Base-by-base conservation (phyloP, 2,329 filamentous ascomycete species). In the Didymella glomerata region DNA sequence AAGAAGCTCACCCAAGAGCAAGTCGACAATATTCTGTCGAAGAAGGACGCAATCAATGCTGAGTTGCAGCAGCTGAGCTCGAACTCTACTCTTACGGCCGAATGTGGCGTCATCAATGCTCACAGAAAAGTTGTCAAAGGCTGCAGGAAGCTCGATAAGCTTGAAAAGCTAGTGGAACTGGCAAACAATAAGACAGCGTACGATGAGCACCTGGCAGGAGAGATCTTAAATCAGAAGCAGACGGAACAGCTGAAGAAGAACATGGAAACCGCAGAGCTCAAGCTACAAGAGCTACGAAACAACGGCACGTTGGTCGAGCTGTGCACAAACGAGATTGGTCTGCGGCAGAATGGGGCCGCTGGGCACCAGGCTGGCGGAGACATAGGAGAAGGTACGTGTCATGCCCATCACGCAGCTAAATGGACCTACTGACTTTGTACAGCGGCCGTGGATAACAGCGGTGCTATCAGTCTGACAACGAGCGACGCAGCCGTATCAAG, bases 301-400 rank as follows among this genome's bases (percentile, higher is more conserved):
- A 74, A 75, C 42, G 65, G 60, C n/a, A 75, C 73, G 1, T 61
- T 75, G 5, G 54, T 67, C 27, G 61, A 57, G 13, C 42, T 69
- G 24, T 75, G 72, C 40, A 27, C 25, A 1, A 22, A 40, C 10
- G 30, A 61, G 40, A 14, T 34, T 9, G 10, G 30, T 5, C 30
- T 53, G 6, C 63, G 56, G 27, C 44, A 61, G 16, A 45, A 61
- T 18, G 49, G 38, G 18, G 45, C 45, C 27, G 34, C 22, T 42
- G 46, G 47, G 14, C 47, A 56, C 13, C 61, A 54, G 41, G 28
- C 50, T 48, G 63, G 52, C 9, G 63, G 54, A 5, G 44, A 36
- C 13, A 64, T 65, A 48, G 61, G 61, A 47, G 13, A 25, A 42
- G 47, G 49, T 54, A 16, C 18, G 34, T 60, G 8, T 13, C 16